phyloP scores from a whole-genome alignment of 2,329 filamentous ascomycete species.

The Phaeosphaeriaceae sp. region DNA sequence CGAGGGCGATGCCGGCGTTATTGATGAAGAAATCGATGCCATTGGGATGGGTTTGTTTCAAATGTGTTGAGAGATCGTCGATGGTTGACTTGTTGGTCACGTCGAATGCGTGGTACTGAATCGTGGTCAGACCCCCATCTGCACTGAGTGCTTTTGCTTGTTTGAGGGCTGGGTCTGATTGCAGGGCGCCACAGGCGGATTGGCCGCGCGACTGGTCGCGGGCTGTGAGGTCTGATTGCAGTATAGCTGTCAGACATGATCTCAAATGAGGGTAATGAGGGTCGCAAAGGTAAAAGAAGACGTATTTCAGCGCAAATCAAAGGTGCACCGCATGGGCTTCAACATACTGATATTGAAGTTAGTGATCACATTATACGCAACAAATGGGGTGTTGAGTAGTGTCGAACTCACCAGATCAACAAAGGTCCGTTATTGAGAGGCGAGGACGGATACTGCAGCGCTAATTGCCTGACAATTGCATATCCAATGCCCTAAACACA shows the following conservation, averaged over 20 bases:
- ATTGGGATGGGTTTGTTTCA: slow-evolving; percentile 55
- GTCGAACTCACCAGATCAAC: slow-evolving; percentile 54
- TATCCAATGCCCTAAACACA: slow-evolving; percentile 52
- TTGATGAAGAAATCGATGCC: slow-evolving; percentile 63
- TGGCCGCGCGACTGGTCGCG: slow-evolving; percentile 57
- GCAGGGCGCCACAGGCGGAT: slow-evolving; percentile 54
- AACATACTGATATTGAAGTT: neutral
- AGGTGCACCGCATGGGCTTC: neutral
- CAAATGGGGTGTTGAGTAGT: too few relatives aligned
- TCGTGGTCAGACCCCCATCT: slow-evolving; percentile 49
- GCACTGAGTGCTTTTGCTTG: slow-evolving; percentile 54
- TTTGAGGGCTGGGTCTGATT: slow-evolving; percentile 54
- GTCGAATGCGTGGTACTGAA: slow-evolving; percentile 58
- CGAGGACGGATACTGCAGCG: slow-evolving; percentile 61
- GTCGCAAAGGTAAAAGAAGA: too few relatives aligned
- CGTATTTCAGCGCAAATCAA: too few relatives aligned
- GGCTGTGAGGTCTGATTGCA: slow-evolving; percentile 54
- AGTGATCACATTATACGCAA: neutral
- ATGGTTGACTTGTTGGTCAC: slow-evolving; percentile 57
- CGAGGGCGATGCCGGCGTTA: slow-evolving; percentile 59
- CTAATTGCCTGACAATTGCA: slow-evolving; percentile 61
- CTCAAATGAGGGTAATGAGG: too few relatives aligned
- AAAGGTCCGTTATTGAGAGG: slow-evolving; percentile 56
- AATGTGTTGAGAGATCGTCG: slow-evolving; percentile 48
- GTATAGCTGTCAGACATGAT: too few relatives aligned